Evolutionary conservation across 2,329 filamentous ascomycete genomes (phyloP), one percentile per base, ranked within the genome.

Genomic region (Microsporum audouinii): DNA sequence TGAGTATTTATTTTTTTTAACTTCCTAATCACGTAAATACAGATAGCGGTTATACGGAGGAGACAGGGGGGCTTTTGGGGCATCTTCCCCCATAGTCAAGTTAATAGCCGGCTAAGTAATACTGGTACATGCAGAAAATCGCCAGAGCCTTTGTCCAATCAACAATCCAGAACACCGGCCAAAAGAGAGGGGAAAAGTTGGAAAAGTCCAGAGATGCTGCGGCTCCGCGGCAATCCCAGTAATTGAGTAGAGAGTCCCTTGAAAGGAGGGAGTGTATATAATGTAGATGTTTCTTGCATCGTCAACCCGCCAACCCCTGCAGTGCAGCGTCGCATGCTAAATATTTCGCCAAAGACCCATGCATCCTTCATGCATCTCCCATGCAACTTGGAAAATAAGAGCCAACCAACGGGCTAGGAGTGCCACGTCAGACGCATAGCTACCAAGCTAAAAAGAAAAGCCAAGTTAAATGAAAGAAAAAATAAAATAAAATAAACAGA

Each of bases 231-330:
- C 31, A 23, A 36, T 55, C 33, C 31, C 31, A 23, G 51, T 55
- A 33, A 38, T 34, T 55, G 51, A 55, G 51, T 17, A 55, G 51
- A 55, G 51, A 55, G 45, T 55, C 51, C 31, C 51, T 55, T 36
- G 29, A 5, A 55, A 27, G n/a, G 17, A 34, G 51, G 51, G n/a
- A 34, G 10, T 34, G 51, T 34, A 34, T 5, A 17, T 47, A 47
- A 51, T 31, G 45, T 31, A 33, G 17, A 5, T 31, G 45, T 51
- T 29, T 14, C 45, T 29, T 51, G 45, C 45, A 29, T 31, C 8
- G 45, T 31, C 27, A 8, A 51, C 45, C 43, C 45, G 45, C 45
- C 17, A 23, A 51, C 45, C 45, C 43, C 45, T 51, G 45, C 45
- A 51, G 14, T 51, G 45, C 23, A 51, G 45, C 10, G 45, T 51